phyloP scores from a whole-genome alignment of 1,284 basidiomycete genomes.

The Sanghuangporus baumii region DNA sequence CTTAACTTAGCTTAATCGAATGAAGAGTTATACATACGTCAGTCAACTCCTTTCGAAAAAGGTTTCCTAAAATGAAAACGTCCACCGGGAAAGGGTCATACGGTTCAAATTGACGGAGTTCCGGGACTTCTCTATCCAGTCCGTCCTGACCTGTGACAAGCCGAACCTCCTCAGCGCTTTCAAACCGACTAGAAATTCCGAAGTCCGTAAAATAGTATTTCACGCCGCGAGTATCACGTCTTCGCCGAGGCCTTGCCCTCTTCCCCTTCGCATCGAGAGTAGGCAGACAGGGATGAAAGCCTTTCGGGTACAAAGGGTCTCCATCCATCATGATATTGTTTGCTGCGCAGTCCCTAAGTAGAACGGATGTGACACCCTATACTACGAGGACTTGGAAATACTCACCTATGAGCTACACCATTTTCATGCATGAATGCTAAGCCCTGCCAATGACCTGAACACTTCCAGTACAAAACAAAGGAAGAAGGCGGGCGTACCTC shows the following conservation, averaged over 20 bases:
- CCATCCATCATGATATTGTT: conserved; percentile 7
- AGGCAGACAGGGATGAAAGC: neutral
- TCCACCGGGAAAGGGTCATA: conserved; percentile 14
- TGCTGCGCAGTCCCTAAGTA: neutral
- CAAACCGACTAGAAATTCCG: conserved; percentile 12
- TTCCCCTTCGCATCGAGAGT: neutral
- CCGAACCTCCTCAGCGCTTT: neutral
- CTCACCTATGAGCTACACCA: neutral
- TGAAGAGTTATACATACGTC: neutral
- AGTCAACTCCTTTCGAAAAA: neutral
- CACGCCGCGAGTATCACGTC: neutral
- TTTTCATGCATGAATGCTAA: neutral
- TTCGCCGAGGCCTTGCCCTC: neutral
- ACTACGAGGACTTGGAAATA: neutral
- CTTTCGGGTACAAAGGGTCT: neutral
- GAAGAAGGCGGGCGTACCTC: neutral
- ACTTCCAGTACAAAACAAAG: neutral
- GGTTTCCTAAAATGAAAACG: conserved; percentile 15
- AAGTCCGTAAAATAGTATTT: conserved; percentile 24
- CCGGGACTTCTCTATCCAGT: conserved; percentile 7
- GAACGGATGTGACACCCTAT: neutral
- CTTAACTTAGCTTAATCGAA: neutral
- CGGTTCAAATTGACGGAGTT: neutral
- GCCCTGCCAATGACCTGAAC: neutral
- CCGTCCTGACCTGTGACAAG: conserved; percentile 3